phyloP scores from a whole-genome alignment of 164 flowering plant genomes.

The Nelumbo lutea region DNA sequence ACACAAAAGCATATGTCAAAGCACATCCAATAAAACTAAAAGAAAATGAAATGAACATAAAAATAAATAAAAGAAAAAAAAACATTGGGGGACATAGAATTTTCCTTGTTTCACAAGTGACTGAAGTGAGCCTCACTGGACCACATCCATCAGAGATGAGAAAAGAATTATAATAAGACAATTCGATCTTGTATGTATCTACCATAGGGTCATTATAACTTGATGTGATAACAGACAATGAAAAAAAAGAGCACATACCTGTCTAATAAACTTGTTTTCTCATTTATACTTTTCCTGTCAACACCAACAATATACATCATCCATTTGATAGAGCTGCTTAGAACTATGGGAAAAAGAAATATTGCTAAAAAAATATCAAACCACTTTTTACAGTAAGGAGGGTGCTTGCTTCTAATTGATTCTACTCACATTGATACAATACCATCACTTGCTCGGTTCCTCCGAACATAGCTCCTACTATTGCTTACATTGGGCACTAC shows the following conservation, averaged over 20 bases:
- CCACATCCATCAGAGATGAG: background rate
- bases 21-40: background rate
- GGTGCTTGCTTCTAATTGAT: background rate
- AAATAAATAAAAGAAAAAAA: background rate
- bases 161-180: no score
- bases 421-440: slow-evolving; percentile 37
- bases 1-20: background rate
- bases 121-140: background rate
- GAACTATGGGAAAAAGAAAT: background rate
- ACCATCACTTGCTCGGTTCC: slow-evolving; percentile 45
- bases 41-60: no score
- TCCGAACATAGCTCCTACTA: slow-evolving; percentile 23
- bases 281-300: slow-evolving; percentile 8
- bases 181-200: no score
- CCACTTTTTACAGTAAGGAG: background rate
- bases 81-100: background rate
- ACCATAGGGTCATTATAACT: no score
- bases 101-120: background rate
- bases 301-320: background rate
- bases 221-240: no score
- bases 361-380: background rate
- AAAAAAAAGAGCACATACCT: background rate
- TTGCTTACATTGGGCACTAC: slow-evolving; percentile 24
- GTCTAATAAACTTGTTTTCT: background rate
- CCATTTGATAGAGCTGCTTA: background rate